Base-by-base conservation (phyloP, 1,284 basidiomycete genomes). In the Pyrrhoderma noxium region DNA sequence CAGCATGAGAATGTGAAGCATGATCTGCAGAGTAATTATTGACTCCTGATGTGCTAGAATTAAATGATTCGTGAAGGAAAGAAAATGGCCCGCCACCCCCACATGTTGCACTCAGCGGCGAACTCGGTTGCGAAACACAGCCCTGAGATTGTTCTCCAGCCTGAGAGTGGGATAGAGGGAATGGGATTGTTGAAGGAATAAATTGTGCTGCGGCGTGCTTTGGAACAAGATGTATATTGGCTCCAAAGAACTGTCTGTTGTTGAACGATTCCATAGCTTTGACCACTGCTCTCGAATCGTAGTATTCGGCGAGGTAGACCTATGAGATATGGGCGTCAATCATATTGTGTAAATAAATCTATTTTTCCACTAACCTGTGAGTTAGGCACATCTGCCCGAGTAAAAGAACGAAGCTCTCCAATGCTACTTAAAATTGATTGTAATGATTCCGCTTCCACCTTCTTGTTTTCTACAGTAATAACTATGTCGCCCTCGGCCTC, bases 261-360 rank as follows among this genome's bases (percentile, higher is more conserved):
- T 67, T 57, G 11, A 70, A 59, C 18, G 61, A 62, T 57, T 71
- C 74, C 39, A 76, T 74, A 5, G 68, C 66, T 34, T 49, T 43
- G 18, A 67, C 65, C 3, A 78, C 77, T 41, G 76, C 72, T 27
- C 79, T 72, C 18, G 74, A 67, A 60, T 88, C 82, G 60, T 72
- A 80, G 59, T 77, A 88, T 56, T 87, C 82, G 43, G 79, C 75
- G 43, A 66, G 65, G 63, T 77, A 85, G 22, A 70, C 63, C 65
- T 75, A 62, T 11, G 47, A 53, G 22, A 31, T 31, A 31, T 5
- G 27, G 11, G 11, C 27, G 11, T 5, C 27, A 11, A 31, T 31
- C 27, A 31, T 5, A 31, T 5, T 5, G 27, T 5, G 27, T n/a
- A n/a, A n/a, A n/a, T n/a, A n/a, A n/a, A n/a, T n/a, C n/a, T n/a